Percentiles rank a stretch among this genome's conserved stretches.
These are phyloP conservation scores for Bolboschoenoplectus hybrid DNA, from an alignment of 202 grass and related monocot genomes.

Conservation along the genomic window DNA sequence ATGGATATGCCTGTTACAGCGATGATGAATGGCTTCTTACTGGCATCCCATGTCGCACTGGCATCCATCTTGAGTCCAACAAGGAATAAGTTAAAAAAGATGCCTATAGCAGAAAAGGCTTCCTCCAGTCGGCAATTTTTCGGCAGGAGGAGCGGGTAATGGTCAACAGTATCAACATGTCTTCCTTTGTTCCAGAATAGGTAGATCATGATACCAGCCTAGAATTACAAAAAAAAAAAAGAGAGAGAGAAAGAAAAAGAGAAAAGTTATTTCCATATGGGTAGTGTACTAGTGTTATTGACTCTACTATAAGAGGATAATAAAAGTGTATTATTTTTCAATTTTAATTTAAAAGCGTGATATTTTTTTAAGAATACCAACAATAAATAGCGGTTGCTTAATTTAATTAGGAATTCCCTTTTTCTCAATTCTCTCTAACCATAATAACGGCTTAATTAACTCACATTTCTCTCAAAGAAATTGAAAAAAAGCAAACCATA, in stretches of 20 bases:
- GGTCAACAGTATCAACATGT: neutral
- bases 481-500: no score
- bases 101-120: neutral
- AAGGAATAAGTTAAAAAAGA: conserved; percentile 24
- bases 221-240: neutral
- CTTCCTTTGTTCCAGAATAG: neutral
- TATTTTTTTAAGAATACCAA: no score
- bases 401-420: no score
- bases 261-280: no score
- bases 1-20: neutral
- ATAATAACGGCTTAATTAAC: no score
- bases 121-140: conserved; percentile 13
- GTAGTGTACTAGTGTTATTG: no score
- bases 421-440: no score
- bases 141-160: neutral
- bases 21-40: conserved; percentile 28
- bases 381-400: no score
- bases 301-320: no score
- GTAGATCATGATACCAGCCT: conserved; percentile 28
- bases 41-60: neutral
- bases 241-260: neutral
- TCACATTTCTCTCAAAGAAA: no score
- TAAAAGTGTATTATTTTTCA: no score
- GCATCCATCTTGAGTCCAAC: conserved; percentile 22
- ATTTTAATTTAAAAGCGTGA: no score